phyloP scores from a whole-genome alignment of 2,329 filamentous ascomycete species.

The Trichoderma sp. region DNA sequence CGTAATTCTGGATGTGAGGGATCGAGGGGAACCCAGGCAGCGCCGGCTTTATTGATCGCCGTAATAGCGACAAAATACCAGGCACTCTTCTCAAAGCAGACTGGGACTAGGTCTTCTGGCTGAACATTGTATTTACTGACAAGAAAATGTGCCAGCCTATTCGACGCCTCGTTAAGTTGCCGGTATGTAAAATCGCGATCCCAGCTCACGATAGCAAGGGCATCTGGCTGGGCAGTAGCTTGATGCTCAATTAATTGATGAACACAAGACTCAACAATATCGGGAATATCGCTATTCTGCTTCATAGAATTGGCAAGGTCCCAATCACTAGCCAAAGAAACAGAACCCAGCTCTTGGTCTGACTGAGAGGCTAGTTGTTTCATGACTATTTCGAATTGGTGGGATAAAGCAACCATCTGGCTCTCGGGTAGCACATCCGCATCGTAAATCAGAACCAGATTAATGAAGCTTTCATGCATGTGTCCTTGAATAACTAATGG shows the following conservation, averaged over 20 bases:
- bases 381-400: constrained; percentile 15
- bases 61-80: constrained; percentile 26
- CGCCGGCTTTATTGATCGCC: constrained; percentile 27
- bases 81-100: constrained; percentile 35
- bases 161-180: constrained; percentile 8
- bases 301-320: background rate
- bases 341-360: background rate
- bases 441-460: constrained; percentile 12
- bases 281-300: constrained; percentile 15
- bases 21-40: constrained; percentile 25
- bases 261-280: constrained; percentile 17
- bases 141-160: constrained; percentile 16
- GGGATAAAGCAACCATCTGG: constrained; percentile 11
- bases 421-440: background rate
- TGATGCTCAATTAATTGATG: constrained; percentile 19
- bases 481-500: constrained; percentile 17
- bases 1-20: constrained; percentile 23
- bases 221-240: constrained; percentile 1
- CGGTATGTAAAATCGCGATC: constrained; percentile 21
- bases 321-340: constrained; percentile 3
- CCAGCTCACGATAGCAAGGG: constrained; percentile 22
- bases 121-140: constrained; percentile 3
- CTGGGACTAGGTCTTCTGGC: constrained; percentile 24
- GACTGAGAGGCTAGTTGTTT: background rate
- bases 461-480: background rate